Evolutionary conservation across 2,329 filamentous ascomycete species (phyloP), one percentile per base, ranked within the genome.

Genomic region (Trichophyton mentagrophytes): DNA sequence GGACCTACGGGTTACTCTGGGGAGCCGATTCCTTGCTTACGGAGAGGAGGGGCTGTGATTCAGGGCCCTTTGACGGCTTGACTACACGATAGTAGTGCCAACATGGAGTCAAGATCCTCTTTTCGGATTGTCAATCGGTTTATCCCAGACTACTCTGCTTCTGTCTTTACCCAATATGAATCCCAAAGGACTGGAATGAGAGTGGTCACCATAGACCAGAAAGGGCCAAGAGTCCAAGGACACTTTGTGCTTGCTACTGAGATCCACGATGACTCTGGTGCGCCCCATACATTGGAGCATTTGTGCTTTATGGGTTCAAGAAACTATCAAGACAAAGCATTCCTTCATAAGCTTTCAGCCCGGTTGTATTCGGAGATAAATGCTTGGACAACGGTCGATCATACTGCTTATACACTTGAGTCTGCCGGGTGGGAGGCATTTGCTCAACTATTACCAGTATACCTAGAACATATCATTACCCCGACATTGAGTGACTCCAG

Each of bases 391-490:
- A 90, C 90, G 22, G 93, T 88, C 11, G 93, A 97, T 67, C 91
- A 97, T 71, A 99, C 95, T 0, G 91, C 91, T 1, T 99, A 99
- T 74, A 96, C 90, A 0, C 80, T 99, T 15, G 89, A 96, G 68
- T 93, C 90, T 9, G 93, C 93, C 25, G 93, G 93, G 1, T 99
- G 93, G 92, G 90, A 95, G 67, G 92, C 92, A 7, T 99, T 99
- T 70, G 86, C 91, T 1, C 89, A 95, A 72, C 95, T 97, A 61
- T 77, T 99, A 17, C 93, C 93, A 0, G 86, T 97, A 46, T 99
- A 99, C 67, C 81, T 99, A 1, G 95, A 99, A 73, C 93, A 99
- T 76, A 81, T 99, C 36, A 83, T 99, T 64, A 78, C 95, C 7
- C 93, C 93, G 0, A 96, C 90, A 6, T 79, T 99, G 63, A 97